These are phyloP conservation scores for Melanomma pulvis-pyrius DNA, from an alignment of 495 filamentous ascomycete genomes.

Conservation along the genomic window DNA sequence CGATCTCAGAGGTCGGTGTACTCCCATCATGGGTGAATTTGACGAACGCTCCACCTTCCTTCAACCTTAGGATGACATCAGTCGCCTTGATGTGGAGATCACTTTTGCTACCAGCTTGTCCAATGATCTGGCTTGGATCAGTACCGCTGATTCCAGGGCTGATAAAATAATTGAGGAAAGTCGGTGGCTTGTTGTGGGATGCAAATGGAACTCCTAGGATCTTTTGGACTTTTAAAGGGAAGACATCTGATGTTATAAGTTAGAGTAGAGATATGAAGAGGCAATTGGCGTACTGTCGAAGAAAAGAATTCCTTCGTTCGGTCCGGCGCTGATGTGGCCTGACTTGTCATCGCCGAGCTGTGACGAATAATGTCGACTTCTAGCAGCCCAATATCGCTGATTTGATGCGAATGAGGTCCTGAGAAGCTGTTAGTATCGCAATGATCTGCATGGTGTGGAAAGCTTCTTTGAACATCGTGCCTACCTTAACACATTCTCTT, in stretches of 20 bases:
- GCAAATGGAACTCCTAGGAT: constrained; percentile 63
- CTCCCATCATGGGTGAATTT: constrained; percentile 70
- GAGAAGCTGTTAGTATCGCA: neutral
- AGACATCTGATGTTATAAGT: constrained; percentile 63
- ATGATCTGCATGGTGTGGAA: neutral
- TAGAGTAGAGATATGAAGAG: neutral
- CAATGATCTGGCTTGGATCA: constrained; percentile 64
- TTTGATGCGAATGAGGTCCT: neutral
- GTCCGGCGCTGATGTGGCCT: constrained; percentile 73
- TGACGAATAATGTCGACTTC: constrained; percentile 16
- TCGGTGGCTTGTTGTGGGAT: constrained; percentile 57
- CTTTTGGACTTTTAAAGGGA: constrained; percentile 75
- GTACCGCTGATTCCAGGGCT: constrained; percentile 58
- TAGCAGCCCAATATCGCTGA: neutral
- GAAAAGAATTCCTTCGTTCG: constrained; percentile 82
- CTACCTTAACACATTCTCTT: neutral
- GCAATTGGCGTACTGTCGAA: constrained; percentile 71
- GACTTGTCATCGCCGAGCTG: constrained; percentile 57
- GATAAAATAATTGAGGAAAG: constrained; percentile 64
- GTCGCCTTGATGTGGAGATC: constrained; percentile 66
- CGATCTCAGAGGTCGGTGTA: constrained; percentile 61
- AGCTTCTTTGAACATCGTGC: neutral
- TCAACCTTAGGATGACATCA: constrained; percentile 77
- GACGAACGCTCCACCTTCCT: constrained; percentile 92
- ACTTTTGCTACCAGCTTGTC: constrained; percentile 37